These are phyloP conservation scores for Mrakiaceae sp. DNA, from an alignment of 1,284 basidiomycete species.

Conservation along the genomic window DNA sequence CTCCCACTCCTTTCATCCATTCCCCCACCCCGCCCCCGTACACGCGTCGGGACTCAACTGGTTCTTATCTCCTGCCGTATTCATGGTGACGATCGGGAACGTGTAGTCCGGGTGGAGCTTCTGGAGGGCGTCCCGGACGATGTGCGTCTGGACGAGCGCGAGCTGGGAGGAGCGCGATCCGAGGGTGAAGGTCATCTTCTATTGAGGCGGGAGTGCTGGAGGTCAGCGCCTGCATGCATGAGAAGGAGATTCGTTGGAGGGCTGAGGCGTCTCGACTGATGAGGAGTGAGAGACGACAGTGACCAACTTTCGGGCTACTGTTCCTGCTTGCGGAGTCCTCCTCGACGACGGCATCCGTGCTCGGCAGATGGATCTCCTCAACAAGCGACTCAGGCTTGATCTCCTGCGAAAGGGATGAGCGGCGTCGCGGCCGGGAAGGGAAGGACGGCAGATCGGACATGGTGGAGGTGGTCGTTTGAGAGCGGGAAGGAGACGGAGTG, in stretches of 20 bases:
- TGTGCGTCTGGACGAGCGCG: slow-evolving; percentile 74
- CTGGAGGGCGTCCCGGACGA: slow-evolving; percentile 51
- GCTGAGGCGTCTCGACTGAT: background rate
- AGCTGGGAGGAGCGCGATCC: slow-evolving; percentile 78
- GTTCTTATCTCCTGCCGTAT: slow-evolving; percentile 85
- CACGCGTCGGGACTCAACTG: slow-evolving; percentile 43
- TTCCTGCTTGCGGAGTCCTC: background rate
- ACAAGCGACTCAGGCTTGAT: background rate
- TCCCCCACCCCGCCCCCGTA: background rate
- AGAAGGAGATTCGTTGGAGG: background rate
- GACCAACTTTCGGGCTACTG: too few relatives aligned
- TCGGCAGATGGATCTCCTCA: background rate
- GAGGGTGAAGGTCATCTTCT: slow-evolving; percentile 39
- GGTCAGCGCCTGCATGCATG: background rate
- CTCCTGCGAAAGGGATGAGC: slow-evolving; percentile 9
- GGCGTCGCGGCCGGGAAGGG: background rate
- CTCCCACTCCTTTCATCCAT: background rate
- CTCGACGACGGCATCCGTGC: background rate
- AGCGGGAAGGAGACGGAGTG: background rate
- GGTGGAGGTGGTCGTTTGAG: background rate
- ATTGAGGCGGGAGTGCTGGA: background rate
- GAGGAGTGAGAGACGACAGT: background rate
- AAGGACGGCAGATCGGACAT: too few relatives aligned
- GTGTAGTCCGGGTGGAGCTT: slow-evolving; percentile 38
- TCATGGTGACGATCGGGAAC: slow-evolving; percentile 73